Evolutionary conservation across 352 stramenopile species (phyloP).

Genomic region (Phytophthora fragariaefolia): DNA sequence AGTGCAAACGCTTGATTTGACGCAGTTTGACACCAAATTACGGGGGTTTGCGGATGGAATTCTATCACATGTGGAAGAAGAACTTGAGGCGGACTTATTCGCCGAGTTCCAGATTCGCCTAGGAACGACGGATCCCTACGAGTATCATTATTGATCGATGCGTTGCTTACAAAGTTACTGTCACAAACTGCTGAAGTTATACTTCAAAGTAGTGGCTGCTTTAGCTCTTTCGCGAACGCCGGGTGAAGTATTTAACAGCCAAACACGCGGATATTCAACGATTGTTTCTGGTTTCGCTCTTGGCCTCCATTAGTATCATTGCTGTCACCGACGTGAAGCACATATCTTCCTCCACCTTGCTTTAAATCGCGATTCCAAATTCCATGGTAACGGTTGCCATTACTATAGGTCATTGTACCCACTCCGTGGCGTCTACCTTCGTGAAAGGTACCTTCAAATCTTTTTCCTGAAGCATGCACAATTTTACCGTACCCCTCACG

Average conservation of each 20-base stretch:
- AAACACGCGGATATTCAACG: constrained; percentile 50
- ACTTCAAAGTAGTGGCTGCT: not conserved
- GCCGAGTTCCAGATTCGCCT: constrained; percentile 64
- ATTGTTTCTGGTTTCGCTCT: constrained; percentile 11
- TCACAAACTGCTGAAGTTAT: no score
- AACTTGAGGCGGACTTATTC: constrained; percentile 65
- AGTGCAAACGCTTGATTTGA: constrained; percentile 77
- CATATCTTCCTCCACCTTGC: constrained; percentile 81
- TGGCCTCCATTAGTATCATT: not conserved
- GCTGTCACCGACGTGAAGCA: constrained; percentile 41
- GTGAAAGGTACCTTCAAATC: constrained; percentile 88
- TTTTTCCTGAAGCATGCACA: constrained; percentile 78
- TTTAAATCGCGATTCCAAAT: constrained; percentile 90
- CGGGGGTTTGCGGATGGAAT: constrained; percentile 62
- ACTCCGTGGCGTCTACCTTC: constrained; percentile 76
- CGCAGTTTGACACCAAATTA: constrained; percentile 49
- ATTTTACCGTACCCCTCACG: constrained; percentile 81
- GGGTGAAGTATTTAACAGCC: constrained; percentile 56
- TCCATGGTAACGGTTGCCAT: constrained; percentile 87
- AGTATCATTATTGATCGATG: constrained; percentile 63
- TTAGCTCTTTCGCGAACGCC: no score
- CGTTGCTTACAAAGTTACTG: no score
- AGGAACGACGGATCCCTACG: constrained; percentile 71
- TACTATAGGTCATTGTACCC: constrained; percentile 81
- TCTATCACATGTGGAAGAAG: constrained; percentile 53